phyloP scores from a whole-genome alignment of 2,329 filamentous ascomycete genomes.

The Colletotrichum cordylinicola region DNA sequence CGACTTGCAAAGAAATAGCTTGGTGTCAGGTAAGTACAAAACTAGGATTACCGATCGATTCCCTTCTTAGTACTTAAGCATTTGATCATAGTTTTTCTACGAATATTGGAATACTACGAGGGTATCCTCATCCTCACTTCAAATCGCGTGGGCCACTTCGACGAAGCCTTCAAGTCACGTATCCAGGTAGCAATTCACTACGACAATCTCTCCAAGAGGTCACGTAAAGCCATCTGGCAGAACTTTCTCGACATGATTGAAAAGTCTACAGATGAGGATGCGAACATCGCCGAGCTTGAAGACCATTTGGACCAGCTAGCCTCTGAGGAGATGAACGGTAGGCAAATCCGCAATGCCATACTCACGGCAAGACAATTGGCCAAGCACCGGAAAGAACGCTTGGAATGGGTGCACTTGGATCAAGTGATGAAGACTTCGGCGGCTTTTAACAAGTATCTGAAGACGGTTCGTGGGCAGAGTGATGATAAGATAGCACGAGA shows the following conservation, averaged over 20 bases:
- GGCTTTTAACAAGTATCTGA: not conserved
- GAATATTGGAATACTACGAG: accelerated
- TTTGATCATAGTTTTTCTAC: not conserved
- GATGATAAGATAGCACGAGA: not conserved
- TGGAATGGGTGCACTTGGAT: not conserved
- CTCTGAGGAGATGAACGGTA: not conserved
- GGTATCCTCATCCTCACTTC: not conserved
- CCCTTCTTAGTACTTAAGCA: too few species aligned
- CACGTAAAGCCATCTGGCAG: not conserved
- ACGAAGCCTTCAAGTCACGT: not conserved
- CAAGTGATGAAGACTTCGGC: not conserved
- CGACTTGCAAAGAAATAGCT: not conserved
- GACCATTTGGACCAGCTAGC: accelerated
- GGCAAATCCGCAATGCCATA: accelerated
- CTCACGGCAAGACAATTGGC: not conserved
- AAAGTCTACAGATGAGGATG: accelerated
- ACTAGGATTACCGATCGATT: too few species aligned
- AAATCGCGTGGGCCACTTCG: accelerated
- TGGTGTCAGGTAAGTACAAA: not conserved
- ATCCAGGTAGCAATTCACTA: not conserved
- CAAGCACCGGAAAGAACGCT: accelerated
- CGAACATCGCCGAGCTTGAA: not conserved
- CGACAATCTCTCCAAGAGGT: accelerated
- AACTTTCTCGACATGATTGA: not conserved
- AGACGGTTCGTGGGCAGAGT: not conserved